These are phyloP conservation scores for Eleusine indica DNA, from an alignment of 176 grass and related monocot species.

Conservation along the genomic window DNA sequence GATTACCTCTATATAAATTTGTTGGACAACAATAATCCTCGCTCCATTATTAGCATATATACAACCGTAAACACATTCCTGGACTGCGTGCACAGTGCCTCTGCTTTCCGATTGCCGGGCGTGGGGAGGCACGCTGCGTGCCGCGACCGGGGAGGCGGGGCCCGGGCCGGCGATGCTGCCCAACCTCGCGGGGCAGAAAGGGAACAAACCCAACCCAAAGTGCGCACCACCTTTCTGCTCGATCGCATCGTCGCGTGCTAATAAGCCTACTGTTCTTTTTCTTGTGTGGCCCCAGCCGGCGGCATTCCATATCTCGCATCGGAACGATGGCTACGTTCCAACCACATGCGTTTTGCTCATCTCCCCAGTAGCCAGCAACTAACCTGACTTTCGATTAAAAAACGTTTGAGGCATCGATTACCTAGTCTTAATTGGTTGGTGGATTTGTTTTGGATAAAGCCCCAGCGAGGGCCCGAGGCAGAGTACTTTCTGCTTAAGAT, in stretches of 20 bases:
- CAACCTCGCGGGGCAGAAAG: conserved; percentile 29
- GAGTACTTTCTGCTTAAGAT: not conserved
- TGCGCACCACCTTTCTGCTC: not conserved
- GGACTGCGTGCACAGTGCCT: not conserved
- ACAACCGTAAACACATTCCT: too few species aligned
- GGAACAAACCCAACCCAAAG: not conserved
- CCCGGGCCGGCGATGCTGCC: not conserved
- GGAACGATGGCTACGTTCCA: conserved; percentile 13
- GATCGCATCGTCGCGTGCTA: not conserved
- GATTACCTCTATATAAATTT: too few species aligned
- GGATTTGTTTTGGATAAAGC: not conserved
- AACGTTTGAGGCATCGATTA: not conserved
- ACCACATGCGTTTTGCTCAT: conserved; percentile 16
- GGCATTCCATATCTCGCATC: not conserved
- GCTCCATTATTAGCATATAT: too few species aligned
- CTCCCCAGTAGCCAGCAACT: not conserved
- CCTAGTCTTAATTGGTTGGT: conserved; percentile 3
- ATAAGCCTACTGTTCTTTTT: not conserved
- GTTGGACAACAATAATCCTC: too few species aligned
- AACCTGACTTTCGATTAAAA: not conserved
- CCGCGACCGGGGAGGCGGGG: not conserved
- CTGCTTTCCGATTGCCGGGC: conserved; percentile 1
- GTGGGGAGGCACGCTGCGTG: conserved; percentile 44
- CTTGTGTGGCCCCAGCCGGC: not conserved
- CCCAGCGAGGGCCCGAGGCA: not conserved